phyloP scores from a whole-genome alignment of 2,329 filamentous ascomycete genomes.

The Eutypella sp. region DNA sequence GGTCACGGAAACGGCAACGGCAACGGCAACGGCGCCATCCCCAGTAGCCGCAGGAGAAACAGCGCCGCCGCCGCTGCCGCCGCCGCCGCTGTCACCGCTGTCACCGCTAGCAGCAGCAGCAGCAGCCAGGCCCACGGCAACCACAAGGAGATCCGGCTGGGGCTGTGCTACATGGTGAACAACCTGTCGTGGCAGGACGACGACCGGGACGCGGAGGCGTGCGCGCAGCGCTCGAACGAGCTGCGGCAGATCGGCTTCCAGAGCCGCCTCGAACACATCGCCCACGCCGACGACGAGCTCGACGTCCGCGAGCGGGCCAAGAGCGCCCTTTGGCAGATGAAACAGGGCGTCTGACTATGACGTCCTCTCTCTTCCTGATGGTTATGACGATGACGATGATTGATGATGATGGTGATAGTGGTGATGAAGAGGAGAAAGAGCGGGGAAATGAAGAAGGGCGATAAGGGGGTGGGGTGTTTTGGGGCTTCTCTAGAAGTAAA shows the following conservation, averaged over 20 bases:
- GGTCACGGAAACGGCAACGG: background rate
- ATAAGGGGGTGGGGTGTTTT: no score
- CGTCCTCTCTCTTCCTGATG: no score
- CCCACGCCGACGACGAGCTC: constrained; percentile 64
- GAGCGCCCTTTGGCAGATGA: constrained; percentile 70
- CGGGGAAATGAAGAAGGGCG: no score
- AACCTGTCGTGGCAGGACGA: constrained; percentile 85
- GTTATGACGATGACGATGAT: no score
- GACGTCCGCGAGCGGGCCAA: constrained; percentile 84
- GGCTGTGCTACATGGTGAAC: constrained; percentile 76
- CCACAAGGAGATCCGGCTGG: constrained; percentile 67
- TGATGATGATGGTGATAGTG: no score
- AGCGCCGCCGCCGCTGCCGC: no score
- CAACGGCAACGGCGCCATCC: background rate
- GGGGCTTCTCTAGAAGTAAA: no score
- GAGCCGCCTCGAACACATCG: constrained; percentile 57
- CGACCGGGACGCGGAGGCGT: constrained; percentile 58
- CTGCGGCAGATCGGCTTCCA: constrained; percentile 69
- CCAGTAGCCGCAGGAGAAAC: no score
- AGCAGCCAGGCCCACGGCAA: constrained; percentile 26
- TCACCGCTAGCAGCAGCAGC: no score
- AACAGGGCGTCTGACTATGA: no score
- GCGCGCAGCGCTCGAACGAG: constrained; percentile 61
- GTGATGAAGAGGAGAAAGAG: no score
- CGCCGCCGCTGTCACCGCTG: no score